Evolutionary conservation across 768 basidiomycete genomes (phyloP).

Genomic region (Suillus subaureus): DNA sequence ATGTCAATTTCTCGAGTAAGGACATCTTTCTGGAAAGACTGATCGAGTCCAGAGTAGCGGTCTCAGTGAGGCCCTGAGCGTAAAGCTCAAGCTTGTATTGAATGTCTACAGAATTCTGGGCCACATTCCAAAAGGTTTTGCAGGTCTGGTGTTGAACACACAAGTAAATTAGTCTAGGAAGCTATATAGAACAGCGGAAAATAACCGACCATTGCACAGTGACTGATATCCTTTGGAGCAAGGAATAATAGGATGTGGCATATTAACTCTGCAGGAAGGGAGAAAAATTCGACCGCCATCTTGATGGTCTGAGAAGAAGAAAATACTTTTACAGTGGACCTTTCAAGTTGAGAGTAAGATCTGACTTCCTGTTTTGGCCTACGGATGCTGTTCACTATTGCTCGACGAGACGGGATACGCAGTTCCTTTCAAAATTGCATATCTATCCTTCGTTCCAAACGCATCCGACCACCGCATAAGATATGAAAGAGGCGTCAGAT

Average conservation of each 20-base stretch:
- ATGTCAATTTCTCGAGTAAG: background rate
- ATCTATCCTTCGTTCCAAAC: background rate
- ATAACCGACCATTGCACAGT: background rate
- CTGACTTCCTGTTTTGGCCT: background rate
- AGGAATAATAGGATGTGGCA: background rate
- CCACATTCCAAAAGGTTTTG: background rate
- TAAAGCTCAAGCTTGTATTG: constrained; percentile 1
- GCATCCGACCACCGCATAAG: background rate
- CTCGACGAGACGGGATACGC: background rate
- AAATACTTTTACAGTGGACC: background rate
- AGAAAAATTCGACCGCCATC: background rate
- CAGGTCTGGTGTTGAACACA: background rate
- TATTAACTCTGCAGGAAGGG: background rate
- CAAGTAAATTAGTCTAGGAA: background rate
- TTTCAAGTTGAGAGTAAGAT: background rate
- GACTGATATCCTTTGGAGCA: background rate
- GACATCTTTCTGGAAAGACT: background rate
- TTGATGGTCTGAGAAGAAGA: background rate
- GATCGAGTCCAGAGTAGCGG: background rate
- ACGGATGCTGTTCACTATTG: background rate
- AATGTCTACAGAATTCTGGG: background rate
- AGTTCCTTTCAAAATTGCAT: background rate
- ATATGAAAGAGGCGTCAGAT: background rate
- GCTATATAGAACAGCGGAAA: no score
- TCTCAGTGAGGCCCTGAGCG: background rate